Base-by-base conservation (phyloP, 2,329 filamentous ascomycete genomes). In the Emergomyces orientalis region DNA sequence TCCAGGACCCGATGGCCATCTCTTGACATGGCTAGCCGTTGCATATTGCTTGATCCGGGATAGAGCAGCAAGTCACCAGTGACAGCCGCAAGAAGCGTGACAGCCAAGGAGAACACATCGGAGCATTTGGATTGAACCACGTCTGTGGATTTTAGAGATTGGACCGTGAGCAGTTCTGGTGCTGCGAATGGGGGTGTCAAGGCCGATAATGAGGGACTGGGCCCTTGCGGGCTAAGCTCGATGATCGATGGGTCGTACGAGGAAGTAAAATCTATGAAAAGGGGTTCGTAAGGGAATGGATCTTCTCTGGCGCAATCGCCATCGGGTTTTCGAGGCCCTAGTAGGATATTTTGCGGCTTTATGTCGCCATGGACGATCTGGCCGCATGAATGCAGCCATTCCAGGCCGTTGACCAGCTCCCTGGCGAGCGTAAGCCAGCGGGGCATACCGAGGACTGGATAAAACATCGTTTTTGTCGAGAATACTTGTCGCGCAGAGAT, bases 331-430 rank as follows among this genome's bases (percentile, higher is more conserved):
- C 68, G 64, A 27, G 69, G 67, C 3, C 69, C 71, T 30, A 81
- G 69, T 0, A 80, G 70, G 34, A 80, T 70, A 49, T 80, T 81
- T 55, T 75, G 73, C 5, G 77, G 78, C 64, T 81, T 81, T 68
- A 81, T 76, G 68, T 80, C 78, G 1, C 77, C 78, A 65, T 81
- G 79, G 2, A 80, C 73, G 3, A 81, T 71, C 4, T 72, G 71
- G 1, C 74, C 71, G 2, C 66, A 65, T 41, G 69, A 66, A 59
- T 81, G 79, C 7, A 81, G 70, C 76, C 78, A 81, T 8, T 68
- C 67, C 2, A 81, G 70, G 0, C 77, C 74, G 8, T 66, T 62
- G 59, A 80, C 75, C 13, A 81, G 71, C 59, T 73, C 72, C 45
- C 68, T 66, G 17, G 78, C 75, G 6, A 81, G 69, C 13, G 70